phyloP scores from a whole-genome alignment of 257 asterid genomes.

The Solanum appendiculatum region DNA sequence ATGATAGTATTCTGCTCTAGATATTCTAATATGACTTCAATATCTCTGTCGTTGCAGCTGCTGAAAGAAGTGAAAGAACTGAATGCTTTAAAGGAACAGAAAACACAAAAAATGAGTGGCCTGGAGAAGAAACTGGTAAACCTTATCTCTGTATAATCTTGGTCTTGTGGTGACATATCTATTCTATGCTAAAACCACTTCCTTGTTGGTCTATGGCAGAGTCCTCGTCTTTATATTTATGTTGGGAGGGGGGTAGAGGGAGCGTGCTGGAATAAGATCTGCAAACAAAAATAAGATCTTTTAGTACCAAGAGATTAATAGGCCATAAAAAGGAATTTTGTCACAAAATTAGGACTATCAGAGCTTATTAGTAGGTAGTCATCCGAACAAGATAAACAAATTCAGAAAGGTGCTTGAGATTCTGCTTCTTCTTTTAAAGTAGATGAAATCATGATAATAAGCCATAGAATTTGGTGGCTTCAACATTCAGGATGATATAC shows the following conservation, averaged over 20 bases:
- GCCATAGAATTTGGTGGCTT: background rate
- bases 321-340: background rate
- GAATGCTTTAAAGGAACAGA: conserved; percentile 34
- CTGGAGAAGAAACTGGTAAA: conserved; percentile 65
- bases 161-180: background rate
- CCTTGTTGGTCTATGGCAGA: too few relatives aligned
- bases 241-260: background rate
- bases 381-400: background rate
- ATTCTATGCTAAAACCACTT: too few relatives aligned
- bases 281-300: background rate
- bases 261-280: background rate
- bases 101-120: conserved; percentile 26
- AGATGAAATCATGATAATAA: background rate
- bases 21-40: background rate
- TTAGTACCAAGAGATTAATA: background rate
- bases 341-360: background rate
- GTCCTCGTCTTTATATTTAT: background rate
- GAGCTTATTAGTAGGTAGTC: background rate
- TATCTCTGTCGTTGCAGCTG: conserved; percentile 26
- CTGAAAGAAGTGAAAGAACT: conserved; percentile 42
- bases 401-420: background rate
- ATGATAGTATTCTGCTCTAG: background rate
- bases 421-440: background rate
- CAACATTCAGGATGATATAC: background rate
- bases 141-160: background rate